Conservation (phyloP, 148 eudicot genomes). For the Rhododendron mucronatum region DNA sequence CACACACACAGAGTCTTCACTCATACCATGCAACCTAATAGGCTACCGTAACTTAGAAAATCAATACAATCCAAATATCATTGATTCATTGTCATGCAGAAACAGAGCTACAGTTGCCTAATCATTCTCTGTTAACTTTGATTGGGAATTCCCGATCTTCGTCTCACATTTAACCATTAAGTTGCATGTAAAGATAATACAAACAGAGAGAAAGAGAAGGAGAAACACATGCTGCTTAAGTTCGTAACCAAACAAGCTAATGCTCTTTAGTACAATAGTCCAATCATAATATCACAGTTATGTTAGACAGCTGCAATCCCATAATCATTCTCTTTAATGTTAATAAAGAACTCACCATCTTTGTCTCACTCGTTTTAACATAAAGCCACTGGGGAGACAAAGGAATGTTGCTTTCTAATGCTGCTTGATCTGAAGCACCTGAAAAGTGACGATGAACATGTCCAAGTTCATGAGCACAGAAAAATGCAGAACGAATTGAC, state of each 20-base stretch:
- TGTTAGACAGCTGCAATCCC: not conserved
- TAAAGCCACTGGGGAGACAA: conserved; percentile 98
- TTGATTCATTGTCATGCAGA: not conserved
- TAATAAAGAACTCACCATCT: conserved; percentile 44
- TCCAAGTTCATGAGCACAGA: conserved; percentile 3
- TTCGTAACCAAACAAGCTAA: not conserved
- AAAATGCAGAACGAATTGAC: not conserved
- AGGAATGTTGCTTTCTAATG: conserved; percentile 81
- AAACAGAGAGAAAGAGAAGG: not conserved
- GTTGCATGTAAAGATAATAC: not conserved
- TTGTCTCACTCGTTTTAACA: conserved; percentile 66
- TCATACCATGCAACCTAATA: not conserved
- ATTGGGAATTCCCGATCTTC: conserved; percentile 47
- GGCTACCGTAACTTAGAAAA: not conserved
- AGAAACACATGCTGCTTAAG: not conserved
- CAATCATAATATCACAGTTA: not conserved
- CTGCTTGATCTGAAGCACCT: conserved; percentile 56
- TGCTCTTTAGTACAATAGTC: not conserved
- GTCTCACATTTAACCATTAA: conserved; percentile 20
- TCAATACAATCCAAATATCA: not conserved
- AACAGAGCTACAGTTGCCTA: not conserved
- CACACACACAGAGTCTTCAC: not conserved
- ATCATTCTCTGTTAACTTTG: not conserved
- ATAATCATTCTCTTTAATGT: not conserved
- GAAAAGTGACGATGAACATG: not conserved